phyloP scores from a whole-genome alignment of 345 rosid genomes.

The Nasturtium officinale region DNA sequence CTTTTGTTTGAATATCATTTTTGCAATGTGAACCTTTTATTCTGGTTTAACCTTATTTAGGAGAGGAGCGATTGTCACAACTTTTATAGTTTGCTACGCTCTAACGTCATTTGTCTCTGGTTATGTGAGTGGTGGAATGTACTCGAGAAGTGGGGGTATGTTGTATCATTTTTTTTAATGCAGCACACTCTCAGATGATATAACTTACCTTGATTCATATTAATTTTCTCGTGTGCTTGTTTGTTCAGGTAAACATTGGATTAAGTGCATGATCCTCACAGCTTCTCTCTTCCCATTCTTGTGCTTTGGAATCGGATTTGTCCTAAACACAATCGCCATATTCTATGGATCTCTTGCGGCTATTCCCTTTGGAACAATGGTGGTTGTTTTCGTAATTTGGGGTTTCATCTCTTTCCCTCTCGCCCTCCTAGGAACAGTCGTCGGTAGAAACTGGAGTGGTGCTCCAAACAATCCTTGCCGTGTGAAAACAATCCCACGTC shows the following conservation, averaged over 20 bases:
- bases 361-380: conserved; percentile 95
- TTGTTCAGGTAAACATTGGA: conserved; percentile 83
- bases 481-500: conserved; percentile 95
- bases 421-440: conserved; percentile 91
- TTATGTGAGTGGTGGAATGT: conserved; percentile 99
- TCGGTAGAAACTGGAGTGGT: conserved; percentile 95
- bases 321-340: conserved; percentile 85
- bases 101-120: conserved; percentile 97
- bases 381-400: conserved; percentile 90
- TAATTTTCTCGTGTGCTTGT: not conserved
- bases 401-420: conserved; percentile 93
- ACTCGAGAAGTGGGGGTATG: conserved; percentile 96
- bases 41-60: conserved; percentile 47
- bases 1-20: not conserved
- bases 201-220: not conserved
- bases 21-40: conserved; percentile 3
- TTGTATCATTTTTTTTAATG: conserved; percentile 1
- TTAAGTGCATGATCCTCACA: conserved; percentile 91
- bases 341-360: conserved; percentile 94
- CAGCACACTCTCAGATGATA: not conserved
- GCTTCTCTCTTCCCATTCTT: conserved; percentile 92
- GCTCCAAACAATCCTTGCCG: conserved; percentile 97
- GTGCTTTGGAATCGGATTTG: conserved; percentile 90
- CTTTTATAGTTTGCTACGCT: conserved; percentile 96
- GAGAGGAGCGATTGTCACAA: conserved; percentile 99